Base-by-base conservation (phyloP, 257 asterid species). In the Solanum pinnatisectum region DNA sequence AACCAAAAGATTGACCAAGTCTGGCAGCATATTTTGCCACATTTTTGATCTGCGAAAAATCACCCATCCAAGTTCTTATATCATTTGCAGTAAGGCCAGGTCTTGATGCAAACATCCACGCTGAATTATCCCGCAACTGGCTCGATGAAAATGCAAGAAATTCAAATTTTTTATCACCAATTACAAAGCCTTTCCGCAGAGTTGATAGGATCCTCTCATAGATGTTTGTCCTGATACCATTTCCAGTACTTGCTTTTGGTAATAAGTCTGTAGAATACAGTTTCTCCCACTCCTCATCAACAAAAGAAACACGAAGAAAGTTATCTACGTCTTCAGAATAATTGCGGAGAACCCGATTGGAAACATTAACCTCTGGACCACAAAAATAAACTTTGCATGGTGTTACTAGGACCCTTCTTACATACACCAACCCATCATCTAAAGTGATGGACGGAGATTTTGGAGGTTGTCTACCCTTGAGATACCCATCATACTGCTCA, bases 11-110 rank as follows among this genome's bases (percentile, higher is more conserved):
- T 86, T 95, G 98, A n/a, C 98, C 99, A n/a, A 96, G 98, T 90
- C 99, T 92, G 1, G 99, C 98, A n/a, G 99, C 97, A 90, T 95
- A 95, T 87, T 96, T 96, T 1, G 98, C 98, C 81, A 96, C 98
- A 15, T 96, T 96, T 88, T 89, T 92, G 77, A 96, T 96, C 65
- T 88, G 32, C 8, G 89, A 88, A 89, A 95, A 96, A 67, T 96
- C 93, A 1, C 99, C 99, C 99, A 96, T 95, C 98, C 98, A 95
- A 32, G 25, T 52, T 88, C 99, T 93, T 68, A 95, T 95, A 59
- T 81, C 90, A 88, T 93, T 91, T 56, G 97, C 96, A 86, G 89
- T 74, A 39, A 90, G 87, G 49, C 85, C 90, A 65, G 59, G 35
- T 44, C 92, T 92, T 23, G 98, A 89, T 59, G 99, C 95, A 93